Conservation (phyloP, 1,284 basidiomycete genomes). For the Cronartium quercuum region DNA sequence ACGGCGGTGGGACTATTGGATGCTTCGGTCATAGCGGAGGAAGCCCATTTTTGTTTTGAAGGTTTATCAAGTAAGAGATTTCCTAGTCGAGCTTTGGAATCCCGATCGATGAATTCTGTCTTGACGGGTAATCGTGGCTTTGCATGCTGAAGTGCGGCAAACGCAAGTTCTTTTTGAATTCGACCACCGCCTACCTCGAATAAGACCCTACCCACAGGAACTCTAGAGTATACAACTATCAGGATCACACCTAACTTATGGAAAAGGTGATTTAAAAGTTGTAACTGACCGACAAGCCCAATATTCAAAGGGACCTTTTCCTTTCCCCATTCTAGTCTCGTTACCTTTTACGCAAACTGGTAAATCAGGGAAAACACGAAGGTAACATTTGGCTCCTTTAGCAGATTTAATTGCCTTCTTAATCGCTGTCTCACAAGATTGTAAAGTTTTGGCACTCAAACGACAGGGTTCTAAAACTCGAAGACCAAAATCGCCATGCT, state of each 20-base stretch:
- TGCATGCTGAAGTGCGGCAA: constrained; percentile 34
- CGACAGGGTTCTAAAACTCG: constrained; percentile 21
- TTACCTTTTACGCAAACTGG: constrained; percentile 39
- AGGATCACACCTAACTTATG: not conserved
- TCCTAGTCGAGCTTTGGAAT: constrained; percentile 20
- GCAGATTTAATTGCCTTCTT: constrained; percentile 30
- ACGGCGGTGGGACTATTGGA: not conserved
- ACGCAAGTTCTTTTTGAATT: constrained; percentile 29
- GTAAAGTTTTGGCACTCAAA: constrained; percentile 27
- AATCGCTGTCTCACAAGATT: constrained; percentile 32
- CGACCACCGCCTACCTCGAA: constrained; percentile 36
- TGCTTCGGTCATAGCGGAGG: not conserved
- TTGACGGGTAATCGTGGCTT: constrained; percentile 33
- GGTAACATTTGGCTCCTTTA: constrained; percentile 26
- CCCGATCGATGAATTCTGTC: constrained; percentile 23
- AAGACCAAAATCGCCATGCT: constrained; percentile 33
- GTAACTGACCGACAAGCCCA: constrained; percentile 32
- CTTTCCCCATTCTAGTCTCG: constrained; percentile 39
- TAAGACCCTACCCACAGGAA: constrained; percentile 17
- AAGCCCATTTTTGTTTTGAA: not conserved
- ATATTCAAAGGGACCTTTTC: constrained; percentile 37
- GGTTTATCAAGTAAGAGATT: constrained; percentile 10
- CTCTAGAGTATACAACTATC: not conserved
- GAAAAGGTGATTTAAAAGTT: not conserved
- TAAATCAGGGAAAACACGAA: constrained; percentile 33